Base-by-base conservation (phyloP, 129 eudicot genomes). In the Oenanthe sinensis region DNA sequence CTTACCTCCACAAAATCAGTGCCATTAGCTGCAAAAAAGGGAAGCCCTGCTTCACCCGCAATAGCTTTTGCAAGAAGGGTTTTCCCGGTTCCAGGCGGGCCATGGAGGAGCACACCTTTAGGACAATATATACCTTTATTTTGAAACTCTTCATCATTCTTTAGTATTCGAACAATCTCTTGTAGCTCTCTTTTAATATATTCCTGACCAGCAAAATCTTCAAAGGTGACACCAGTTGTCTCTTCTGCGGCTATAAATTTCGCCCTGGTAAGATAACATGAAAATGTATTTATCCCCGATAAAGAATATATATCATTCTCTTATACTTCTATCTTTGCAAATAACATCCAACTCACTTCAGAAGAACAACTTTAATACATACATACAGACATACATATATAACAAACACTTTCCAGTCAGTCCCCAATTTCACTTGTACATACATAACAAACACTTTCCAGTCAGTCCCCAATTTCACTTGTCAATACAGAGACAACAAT, bases 11-110 rank as follows among this genome's bases (percentile, higher is more conserved):
- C 98, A 88, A 94, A 94, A 87, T 94, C 97, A 60, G 98, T 94
- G 46, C 98, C 98, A 83, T 90, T 94, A 60, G 91, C 92, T 62
- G 98, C 98, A 60, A 94, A 91, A 77, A 94, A 94, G 42, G 98
- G 98, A 87, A 94, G 93, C 22, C 97, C 98, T 52, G 98, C 96
- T 85, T 94, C 98, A 52, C 98, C 98, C 81, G 98, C 98, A 77
- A 94, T 91, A 71, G 98, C 98, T 88, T 90, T 94, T 44, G 98
- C 98, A 49, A 94, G 84, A 75, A 94, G 93, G 48, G 98, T 94
- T 87, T 94, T 94, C 85, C 98, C 98, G 55, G 98, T 93, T 79
- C 98, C 98, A 82, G 98, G 98, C 17, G 98, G 98, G n/a, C 98
- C 98, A 86, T 94, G 92, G 54, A 94, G 96, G 71, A 94, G 88